phyloP scores from a whole-genome alignment of 2,329 filamentous ascomycete species.

The Cladosporium sp. region DNA sequence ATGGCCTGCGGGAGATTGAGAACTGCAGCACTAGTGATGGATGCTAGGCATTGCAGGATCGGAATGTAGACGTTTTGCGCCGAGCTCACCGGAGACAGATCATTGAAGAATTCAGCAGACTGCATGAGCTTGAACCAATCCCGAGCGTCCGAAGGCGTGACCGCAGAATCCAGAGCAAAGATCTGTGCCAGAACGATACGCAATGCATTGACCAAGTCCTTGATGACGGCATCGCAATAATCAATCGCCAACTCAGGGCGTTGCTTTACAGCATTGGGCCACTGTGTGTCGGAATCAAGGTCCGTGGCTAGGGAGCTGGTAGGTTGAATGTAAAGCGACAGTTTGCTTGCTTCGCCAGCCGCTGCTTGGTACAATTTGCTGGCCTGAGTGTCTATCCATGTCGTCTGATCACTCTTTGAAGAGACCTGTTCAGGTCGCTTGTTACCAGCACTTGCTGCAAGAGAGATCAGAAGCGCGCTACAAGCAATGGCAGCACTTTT shows the following conservation, averaged over 20 bases:
- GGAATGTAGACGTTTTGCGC: constrained; percentile 47
- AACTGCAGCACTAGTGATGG: constrained; percentile 66
- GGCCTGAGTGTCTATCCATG: neutral
- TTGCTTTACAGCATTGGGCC: constrained; percentile 16
- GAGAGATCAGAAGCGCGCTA: constrained; percentile 13
- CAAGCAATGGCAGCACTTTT: constrained; percentile 17
- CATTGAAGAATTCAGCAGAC: constrained; percentile 65
- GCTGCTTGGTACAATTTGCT: neutral
- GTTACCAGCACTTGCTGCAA: neutral
- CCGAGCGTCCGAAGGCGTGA: constrained; percentile 48
- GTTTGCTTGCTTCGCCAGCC: neutral
- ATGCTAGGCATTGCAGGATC: constrained; percentile 65
- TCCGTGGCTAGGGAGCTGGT: neutral
- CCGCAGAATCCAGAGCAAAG: constrained; percentile 19
- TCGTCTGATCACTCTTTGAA: neutral
- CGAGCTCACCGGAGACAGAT: constrained; percentile 44
- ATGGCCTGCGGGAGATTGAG: constrained; percentile 64
- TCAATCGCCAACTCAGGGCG: constrained; percentile 36
- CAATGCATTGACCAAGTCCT: constrained; percentile 63
- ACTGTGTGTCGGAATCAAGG: constrained; percentile 6
- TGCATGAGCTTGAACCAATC: constrained; percentile 74
- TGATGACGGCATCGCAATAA: constrained; percentile 61
- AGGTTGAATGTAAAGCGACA: neutral
- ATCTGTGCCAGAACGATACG: constrained; percentile 54
- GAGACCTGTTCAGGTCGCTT: neutral